Evolutionary conservation across 2,329 filamentous ascomycete species (phyloP), one percentile per base, ranked within the genome.

Genomic region (Pseudofabraea citricarpa): DNA sequence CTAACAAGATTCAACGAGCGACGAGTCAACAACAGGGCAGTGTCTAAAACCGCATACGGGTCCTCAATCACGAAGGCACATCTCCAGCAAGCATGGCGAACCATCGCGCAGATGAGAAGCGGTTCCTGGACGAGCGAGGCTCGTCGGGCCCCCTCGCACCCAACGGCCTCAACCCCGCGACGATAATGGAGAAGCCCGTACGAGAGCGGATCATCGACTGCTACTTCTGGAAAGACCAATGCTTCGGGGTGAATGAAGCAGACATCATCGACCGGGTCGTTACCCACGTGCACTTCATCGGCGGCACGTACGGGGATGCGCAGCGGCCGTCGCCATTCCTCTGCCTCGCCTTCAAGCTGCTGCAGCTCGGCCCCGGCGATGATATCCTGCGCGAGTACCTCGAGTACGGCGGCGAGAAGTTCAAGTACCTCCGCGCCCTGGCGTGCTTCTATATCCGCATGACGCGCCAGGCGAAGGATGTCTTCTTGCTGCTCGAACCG

Each of bases 201-300:
- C 87, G 87, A 61, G 93, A 98, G 68, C 90, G 93, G 61, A 96
- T 98, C 65, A 82, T 90, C 55, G 90, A 95, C 61, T 88, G 83
- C 41, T 94, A 95, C 69, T 98, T 95, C 72, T 98, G 90, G 86
- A 96, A 96, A 67, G 93, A 97, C 68, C 90, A 96, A 70, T 96
- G 93, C 64, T 98, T 97, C 67, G 93, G 87, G 32, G 75, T 98
- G 52, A 98, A 97, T 70, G 81, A 84, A 62, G 79, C 80, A 41
- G 79, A 83, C 65, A 72, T 98, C 5, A 85, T 95, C 56, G 88
- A 96, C 68, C 87, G 93, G 52, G 90, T 94, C 1, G 86, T 89
- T 20, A 85, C 91, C 56, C 76, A 83, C 65, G 77, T 98, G 36
- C 76, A 71, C 38, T 93, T 85, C 65, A 78, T 98, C 44, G 93